Percentiles rank a stretch among this genome's conserved stretches.
These are phyloP conservation scores for Aegilops bicornis DNA, from an alignment of 176 grass and related monocot species.

Conservation along the genomic window DNA sequence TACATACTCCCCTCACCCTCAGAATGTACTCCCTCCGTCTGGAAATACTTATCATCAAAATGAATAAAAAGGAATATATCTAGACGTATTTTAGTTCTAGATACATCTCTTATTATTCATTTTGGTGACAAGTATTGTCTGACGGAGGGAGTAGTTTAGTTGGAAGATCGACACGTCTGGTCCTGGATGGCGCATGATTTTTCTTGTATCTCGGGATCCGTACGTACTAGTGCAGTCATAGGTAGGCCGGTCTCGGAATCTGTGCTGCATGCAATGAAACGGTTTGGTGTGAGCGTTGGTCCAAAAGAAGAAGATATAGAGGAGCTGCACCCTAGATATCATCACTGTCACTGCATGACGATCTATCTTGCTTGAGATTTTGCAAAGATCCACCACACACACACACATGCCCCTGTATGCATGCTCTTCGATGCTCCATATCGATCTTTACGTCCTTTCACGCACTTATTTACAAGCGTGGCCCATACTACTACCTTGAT, in stretches of 20 bases:
- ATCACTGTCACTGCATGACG: neutral
- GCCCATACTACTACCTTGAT: neutral
- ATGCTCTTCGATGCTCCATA: neutral
- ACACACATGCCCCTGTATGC: too few species aligned
- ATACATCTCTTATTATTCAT: too few species aligned
- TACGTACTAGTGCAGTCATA: too few species aligned
- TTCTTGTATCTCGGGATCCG: neutral
- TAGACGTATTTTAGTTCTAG: too few species aligned
- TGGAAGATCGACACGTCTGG: neutral
- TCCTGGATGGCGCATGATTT: too few species aligned
- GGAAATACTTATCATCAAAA: too few species aligned
- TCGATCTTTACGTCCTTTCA: neutral
- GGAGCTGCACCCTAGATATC: neutral
- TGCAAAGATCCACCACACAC: neutral
- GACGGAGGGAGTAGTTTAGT: too few species aligned
- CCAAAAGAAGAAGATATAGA: slow-evolving; percentile 14
- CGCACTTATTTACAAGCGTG: neutral
- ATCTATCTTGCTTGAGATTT: neutral
- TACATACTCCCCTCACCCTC: too few species aligned
- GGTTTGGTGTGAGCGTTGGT: neutral
- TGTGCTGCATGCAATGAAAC: neutral
- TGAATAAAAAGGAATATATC: too few species aligned
- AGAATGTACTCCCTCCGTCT: too few species aligned
- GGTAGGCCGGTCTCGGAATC: neutral
- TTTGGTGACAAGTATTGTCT: too few species aligned